Evolutionary conservation across 768 basidiomycete genomes (phyloP).

Genomic region (Agaricus sinodeliciosus): DNA sequence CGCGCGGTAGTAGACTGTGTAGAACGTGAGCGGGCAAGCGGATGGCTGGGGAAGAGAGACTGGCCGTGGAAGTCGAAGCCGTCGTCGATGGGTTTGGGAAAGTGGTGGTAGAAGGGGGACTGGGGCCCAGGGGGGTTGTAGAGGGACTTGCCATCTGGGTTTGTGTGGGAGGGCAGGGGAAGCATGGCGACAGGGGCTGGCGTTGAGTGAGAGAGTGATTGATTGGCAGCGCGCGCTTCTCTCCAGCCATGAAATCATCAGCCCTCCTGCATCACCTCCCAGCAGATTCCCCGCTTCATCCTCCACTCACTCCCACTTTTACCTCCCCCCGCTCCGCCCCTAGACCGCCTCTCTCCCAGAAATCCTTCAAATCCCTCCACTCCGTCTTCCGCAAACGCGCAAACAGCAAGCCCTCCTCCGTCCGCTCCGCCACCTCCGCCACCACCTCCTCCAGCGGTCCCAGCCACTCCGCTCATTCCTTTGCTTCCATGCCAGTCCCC

Average conservation of each 20-base stretch:
- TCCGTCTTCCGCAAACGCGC: slow-evolving; percentile 46
- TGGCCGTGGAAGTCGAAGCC: slow-evolving; percentile 73
- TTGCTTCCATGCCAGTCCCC: slow-evolving; percentile 53
- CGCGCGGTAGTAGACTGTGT: slow-evolving; percentile 58
- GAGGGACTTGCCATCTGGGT: slow-evolving; percentile 52
- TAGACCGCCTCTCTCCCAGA: slow-evolving; percentile 23
- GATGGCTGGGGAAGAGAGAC: slow-evolving; percentile 15
- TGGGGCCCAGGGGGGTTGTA: slow-evolving; percentile 37
- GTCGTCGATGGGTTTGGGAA: slow-evolving; percentile 47
- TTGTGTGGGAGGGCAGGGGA: slow-evolving; percentile 33
- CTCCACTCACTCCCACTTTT: slow-evolving; percentile 41
- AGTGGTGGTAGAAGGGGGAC: slow-evolving; percentile 47
- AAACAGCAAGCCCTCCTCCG: slow-evolving; percentile 35
- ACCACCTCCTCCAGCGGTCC: slow-evolving; percentile 34
- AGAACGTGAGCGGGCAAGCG: not conserved
- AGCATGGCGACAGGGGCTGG: too few relatives aligned
- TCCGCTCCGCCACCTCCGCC: slow-evolving; percentile 44
- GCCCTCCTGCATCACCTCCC: slow-evolving; percentile 28
- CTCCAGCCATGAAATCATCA: slow-evolving; percentile 33
- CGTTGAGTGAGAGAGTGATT: too few relatives aligned
- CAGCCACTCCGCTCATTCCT: slow-evolving; percentile 40
- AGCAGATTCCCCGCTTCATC: slow-evolving; percentile 24
- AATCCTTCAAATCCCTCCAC: slow-evolving; percentile 36
- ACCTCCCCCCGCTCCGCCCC: slow-evolving; percentile 33
- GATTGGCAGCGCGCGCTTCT: not conserved